These are phyloP conservation scores for Xanthoconium stramineum DNA, from an alignment of 768 basidiomycete genomes.

Conservation along the genomic window DNA sequence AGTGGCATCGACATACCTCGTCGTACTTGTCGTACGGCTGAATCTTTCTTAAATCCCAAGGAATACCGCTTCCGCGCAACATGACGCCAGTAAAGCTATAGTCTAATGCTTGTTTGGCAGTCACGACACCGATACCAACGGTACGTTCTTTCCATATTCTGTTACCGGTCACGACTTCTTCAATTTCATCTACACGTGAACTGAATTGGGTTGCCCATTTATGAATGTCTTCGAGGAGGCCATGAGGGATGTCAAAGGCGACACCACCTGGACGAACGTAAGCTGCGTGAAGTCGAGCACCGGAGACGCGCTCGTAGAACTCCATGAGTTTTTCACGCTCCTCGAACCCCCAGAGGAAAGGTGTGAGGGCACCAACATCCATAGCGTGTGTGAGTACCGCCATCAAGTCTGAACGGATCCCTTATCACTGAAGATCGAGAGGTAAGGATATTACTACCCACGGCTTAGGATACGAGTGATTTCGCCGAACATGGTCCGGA, in stretches of 20 bases:
- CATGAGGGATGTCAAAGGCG: constrained; percentile 95
- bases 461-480: constrained; percentile 95
- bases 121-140: constrained; percentile 84
- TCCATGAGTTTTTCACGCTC: constrained; percentile 99
- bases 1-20: constrained; percentile 49
- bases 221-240: constrained; percentile 98
- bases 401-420: constrained; percentile 71
- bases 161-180: constrained; percentile 97
- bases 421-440: constrained; percentile 1
- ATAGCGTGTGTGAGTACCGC: constrained; percentile 92
- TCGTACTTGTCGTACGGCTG: constrained; percentile 96
- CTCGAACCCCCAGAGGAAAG: constrained; percentile 99
- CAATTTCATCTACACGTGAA: constrained; percentile 91
- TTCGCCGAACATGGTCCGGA: constrained; percentile 94
- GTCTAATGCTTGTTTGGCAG: constrained; percentile 87
- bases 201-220: constrained; percentile 96
- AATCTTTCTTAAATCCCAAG: constrained; percentile 93
- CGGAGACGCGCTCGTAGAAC: constrained; percentile 98
- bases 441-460: constrained; percentile 34
- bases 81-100: constrained; percentile 97
- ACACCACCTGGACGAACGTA: constrained; percentile 98
- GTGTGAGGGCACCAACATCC: constrained; percentile 97
- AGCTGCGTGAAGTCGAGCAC: constrained; percentile 95
- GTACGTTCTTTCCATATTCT: constrained; percentile 98
- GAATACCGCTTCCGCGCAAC: constrained; percentile 89